Percentiles rank a stretch among this genome's conserved stretches.
phyloP scores from a whole-genome alignment of 2,329 filamentous ascomycete genomes.

The Cladosporium austrohemisphaericum region DNA sequence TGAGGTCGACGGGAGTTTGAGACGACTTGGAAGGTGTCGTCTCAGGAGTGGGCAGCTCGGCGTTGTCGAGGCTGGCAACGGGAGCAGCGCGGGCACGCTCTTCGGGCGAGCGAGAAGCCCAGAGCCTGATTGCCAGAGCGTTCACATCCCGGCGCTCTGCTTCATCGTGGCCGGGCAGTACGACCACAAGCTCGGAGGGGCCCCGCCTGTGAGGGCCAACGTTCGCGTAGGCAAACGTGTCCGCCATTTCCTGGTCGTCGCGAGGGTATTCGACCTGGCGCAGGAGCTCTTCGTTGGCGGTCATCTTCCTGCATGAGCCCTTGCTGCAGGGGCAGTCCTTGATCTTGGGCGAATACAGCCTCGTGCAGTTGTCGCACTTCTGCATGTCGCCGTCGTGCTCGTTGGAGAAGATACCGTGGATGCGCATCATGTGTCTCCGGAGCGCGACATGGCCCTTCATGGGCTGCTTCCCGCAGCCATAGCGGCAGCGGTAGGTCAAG shows the following conservation, averaged over 20 bases:
- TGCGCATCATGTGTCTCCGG: slow-evolving; percentile 9
- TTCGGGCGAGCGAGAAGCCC: too few relatives aligned
- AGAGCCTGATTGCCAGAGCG: background rate
- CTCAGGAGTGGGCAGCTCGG: background rate
- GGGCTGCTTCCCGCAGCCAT: slow-evolving; percentile 5
- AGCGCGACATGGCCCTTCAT: background rate
- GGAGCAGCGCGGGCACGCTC: background rate
- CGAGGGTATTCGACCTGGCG: background rate
- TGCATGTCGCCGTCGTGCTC: background rate
- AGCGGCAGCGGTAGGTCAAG: slow-evolving; percentile 9
- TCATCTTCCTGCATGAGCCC: background rate
- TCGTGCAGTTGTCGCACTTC: background rate
- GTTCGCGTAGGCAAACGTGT: slow-evolving; percentile 7
- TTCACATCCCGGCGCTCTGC: background rate
- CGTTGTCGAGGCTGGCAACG: background rate
- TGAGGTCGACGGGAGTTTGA: background rate
- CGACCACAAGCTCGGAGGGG: slow-evolving; percentile 3
- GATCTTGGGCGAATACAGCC: background rate
- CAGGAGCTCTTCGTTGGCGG: background rate
- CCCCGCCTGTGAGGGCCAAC: background rate
- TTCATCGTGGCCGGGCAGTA: slow-evolving; percentile 1
- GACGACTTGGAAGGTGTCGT: background rate
- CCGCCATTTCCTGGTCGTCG: slow-evolving; percentile 7
- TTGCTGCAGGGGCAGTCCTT: background rate
- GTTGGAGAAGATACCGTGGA: slow-evolving; percentile 5